Percentiles rank a stretch among this genome's conserved stretches.
Evolutionary conservation across 495 filamentous ascomycete genomes (phyloP).

Genomic region (Amphirosellinia nigrospora): DNA sequence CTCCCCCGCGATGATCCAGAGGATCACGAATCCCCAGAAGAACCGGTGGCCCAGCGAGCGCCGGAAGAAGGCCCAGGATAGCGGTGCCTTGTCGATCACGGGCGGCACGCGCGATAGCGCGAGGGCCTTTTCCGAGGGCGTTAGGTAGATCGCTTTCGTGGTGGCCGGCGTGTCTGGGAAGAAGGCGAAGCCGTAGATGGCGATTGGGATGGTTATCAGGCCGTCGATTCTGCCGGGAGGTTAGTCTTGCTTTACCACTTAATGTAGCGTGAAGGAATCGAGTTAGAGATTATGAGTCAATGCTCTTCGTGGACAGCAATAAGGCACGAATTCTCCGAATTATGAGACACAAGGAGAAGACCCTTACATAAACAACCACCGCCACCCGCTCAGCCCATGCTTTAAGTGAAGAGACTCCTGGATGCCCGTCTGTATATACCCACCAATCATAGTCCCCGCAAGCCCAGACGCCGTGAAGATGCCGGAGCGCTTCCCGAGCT

Average conservation of each 20-base stretch:
- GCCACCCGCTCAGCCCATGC: slow-evolving; percentile 63
- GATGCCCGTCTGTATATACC: slow-evolving; percentile 67
- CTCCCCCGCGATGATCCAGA: slow-evolving; percentile 57
- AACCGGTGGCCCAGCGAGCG: slow-evolving; percentile 50
- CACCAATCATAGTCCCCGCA: slow-evolving; percentile 56
- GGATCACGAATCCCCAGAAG: slow-evolving; percentile 57
- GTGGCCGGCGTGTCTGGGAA: slow-evolving; percentile 66
- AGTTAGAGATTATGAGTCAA: no score
- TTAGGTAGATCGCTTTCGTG: slow-evolving; percentile 61
- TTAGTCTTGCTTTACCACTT: background rate
- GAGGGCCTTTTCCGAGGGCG: slow-evolving; percentile 47
- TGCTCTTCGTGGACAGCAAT: no score
- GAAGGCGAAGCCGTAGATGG: slow-evolving; percentile 62
- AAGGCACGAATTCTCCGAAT: no score
- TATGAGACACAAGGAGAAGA: background rate
- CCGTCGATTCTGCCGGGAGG: slow-evolving; percentile 42
- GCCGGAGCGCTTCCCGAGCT: slow-evolving; percentile 67
- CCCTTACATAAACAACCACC: slow-evolving; percentile 66
- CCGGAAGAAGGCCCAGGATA: slow-evolving; percentile 48
- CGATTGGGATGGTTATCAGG: slow-evolving; percentile 60
- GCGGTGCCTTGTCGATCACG: slow-evolving; percentile 39
- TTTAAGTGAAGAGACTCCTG: slow-evolving; percentile 57
- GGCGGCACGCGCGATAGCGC: slow-evolving; percentile 50
- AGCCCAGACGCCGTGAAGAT: slow-evolving; percentile 61
- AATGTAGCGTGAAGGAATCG: no score